Conservation (phyloP, 163 green algal genomes). For the Chlorella variabilis region DNA sequence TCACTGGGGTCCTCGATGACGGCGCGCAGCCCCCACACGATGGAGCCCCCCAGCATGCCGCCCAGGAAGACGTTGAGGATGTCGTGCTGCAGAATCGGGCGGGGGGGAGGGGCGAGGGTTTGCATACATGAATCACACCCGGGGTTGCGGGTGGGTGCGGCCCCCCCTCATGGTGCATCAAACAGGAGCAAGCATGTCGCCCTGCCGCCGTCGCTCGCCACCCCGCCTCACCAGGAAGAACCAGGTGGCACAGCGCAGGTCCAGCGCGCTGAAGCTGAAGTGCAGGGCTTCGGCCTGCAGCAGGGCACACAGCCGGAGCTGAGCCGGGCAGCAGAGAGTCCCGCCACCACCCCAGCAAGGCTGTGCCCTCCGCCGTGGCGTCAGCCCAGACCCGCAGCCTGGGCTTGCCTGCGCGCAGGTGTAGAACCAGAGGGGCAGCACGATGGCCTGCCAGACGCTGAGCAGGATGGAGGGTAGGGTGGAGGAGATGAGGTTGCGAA, state of each 20-base stretch:
- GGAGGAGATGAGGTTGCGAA: constrained; percentile 43
- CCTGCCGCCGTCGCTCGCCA: too few relatives aligned
- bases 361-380: neutral
- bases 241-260: constrained; percentile 73
- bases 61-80: constrained; percentile 91
- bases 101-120: too few relatives aligned
- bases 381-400: neutral
- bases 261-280: constrained; percentile 70
- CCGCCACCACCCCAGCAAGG: too few relatives aligned
- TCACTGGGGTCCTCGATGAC: constrained; percentile 30
- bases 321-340: too few relatives aligned
- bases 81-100: constrained; percentile 44
- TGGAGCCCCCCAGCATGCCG: constrained; percentile 74
- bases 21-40: constrained; percentile 56
- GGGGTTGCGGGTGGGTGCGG: too few relatives aligned
- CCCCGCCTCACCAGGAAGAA: constrained; percentile 68
- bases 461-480: constrained; percentile 39
- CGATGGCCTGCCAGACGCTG: constrained; percentile 38
- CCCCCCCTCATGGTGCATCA: too few relatives aligned
- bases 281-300: constrained; percentile 52
- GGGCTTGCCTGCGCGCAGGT: constrained; percentile 26
- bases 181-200: too few relatives aligned
- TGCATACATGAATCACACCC: too few relatives aligned
- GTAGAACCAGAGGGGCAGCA: constrained; percentile 35
- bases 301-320: neutral